Evolutionary conservation across 495 filamentous ascomycete species (phyloP), one percentile per base, ranked within the genome.

Genomic region (Rostrohypoxylon terebratum): DNA sequence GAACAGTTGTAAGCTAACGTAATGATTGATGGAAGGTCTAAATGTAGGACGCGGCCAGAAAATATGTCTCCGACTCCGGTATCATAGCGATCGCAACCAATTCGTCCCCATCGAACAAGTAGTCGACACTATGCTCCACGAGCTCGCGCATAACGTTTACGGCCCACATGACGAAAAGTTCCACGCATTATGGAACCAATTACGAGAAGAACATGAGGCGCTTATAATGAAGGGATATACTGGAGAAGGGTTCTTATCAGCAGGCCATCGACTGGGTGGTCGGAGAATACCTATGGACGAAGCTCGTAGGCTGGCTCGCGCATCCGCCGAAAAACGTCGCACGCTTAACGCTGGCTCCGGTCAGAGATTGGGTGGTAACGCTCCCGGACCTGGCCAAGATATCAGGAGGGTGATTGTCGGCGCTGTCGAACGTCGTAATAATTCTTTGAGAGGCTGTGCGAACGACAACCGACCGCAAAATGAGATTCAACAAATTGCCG

Each of bases 91-190:
- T 80, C 83, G 89, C 44, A 87, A 80, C 57, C 90, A 92, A 77
- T 99, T 99, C 73, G 79, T 97, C 8, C 90, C 93, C 8, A 72
- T 94, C 25, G 93, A 97, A 59, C 81, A 92, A 68, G 87, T 97
- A 1, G 84, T 91, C 13, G 93, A 96, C 79, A 98, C 95, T 1
- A 95, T 98, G 92, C 88, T 99, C 33, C 96, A 99, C 77, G 96
- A 98, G 87, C 88, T 99, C 1, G 90, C 89, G n/a, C 96, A 99
- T 77, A 97, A 91, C 68, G 86, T 92, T 2, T 87, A 90, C 75
- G 93, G 93, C 0, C 92, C 93, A 0, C 96, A 99, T 75, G 89
- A 98, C 64, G 87, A 83, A 40, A 85, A 91, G 13, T 98, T 98
- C 76, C 89, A 97, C 68, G 89, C 88, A 3, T 82, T 97, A 18